Conservation (phyloP, 306 rosid genomes). For the Hylodesmum podocarpum region DNA sequence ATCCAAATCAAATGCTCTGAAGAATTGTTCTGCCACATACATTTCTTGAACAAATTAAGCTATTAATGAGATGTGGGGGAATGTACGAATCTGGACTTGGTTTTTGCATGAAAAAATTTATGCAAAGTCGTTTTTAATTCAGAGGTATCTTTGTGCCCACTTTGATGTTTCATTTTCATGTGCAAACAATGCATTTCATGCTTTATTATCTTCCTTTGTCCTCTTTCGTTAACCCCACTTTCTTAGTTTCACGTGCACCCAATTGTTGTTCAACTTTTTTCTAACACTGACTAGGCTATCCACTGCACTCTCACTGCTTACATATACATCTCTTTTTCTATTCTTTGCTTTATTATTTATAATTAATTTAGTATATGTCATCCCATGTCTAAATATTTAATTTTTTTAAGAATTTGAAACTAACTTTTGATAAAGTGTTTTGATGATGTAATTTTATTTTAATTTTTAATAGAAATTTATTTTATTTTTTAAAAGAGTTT, state of each 20-base stretch:
- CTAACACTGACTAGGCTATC: neutral
- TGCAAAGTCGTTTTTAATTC: neutral
- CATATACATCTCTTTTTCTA: neutral
- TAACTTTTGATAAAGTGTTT: too few relatives aligned
- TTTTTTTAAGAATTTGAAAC: neutral
- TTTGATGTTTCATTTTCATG: slow-evolving; percentile 28
- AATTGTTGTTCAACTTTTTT: neutral
- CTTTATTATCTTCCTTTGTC: neutral
- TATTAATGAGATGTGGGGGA: neutral
- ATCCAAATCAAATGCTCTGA: neutral
- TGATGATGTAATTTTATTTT: too few relatives aligned
- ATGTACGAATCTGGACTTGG: neutral
- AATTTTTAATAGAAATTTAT: too few relatives aligned
- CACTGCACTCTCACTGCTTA: neutral
- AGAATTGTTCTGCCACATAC: neutral
- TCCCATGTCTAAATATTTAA: neutral
- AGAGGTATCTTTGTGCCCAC: neutral
- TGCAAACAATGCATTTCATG: slow-evolving; percentile 23
- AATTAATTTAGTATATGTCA: neutral
- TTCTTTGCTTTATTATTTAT: too few relatives aligned
- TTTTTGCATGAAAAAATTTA: neutral
- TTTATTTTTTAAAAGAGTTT: too few relatives aligned
- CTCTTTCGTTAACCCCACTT: slow-evolving; percentile 1
- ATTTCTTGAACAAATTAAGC: neutral
- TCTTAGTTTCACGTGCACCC: slow-evolving; percentile 10